Evolutionary conservation across 164 flowering plant genomes (phyloP), one percentile per base, ranked within the genome.

Genomic region (Akebia trifoliata): DNA sequence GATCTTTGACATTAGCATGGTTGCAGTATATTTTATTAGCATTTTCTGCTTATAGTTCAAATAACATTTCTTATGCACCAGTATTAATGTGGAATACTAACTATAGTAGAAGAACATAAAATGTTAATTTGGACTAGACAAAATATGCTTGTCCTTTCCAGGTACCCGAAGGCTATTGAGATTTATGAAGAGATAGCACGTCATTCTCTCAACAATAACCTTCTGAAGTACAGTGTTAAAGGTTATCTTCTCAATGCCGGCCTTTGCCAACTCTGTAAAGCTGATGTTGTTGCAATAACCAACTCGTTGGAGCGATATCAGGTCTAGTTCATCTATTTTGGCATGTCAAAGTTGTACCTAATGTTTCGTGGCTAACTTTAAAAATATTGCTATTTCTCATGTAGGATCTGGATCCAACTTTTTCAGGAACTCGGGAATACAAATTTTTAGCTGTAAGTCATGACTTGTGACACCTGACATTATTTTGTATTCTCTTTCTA

Each of bases 201-300:
- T 5, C 83, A 81, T 6, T 84, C 90, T 8, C 75, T 91, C 38
- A 81, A 74, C 56, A 87, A 78, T 67, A 84, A 81, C 66, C 81
- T 83, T 62, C 78, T 87, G 63, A 91, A 91, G 74, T 87, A 91
- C 74, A 87, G 94, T 69, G 85, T 77, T 12, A 80, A 72, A 74
- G 88, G 88, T 14, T 74, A 77, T 74, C 91, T 91, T 57, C 91
- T 91, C 28, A 87, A 87, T 76, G 95, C 97, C 69, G 97, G 97
- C 38, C 75, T 90, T 63, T 90, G 95, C 74, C 90, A 87, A 56
- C 89, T 87, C 49, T 90, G 95, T 71, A 87, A 76, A 69, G 83
- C 76, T 2, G 97, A 90, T 70, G 73, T 75, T 56, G 91, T 90
- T 55, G 86, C 95, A 18, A 84, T 87, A 12, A 74, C 74, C 69